These are phyloP conservation scores for Chaetomiaceae sp. DNA, from an alignment of 2,329 filamentous ascomycete genomes.

Conservation along the genomic window DNA sequence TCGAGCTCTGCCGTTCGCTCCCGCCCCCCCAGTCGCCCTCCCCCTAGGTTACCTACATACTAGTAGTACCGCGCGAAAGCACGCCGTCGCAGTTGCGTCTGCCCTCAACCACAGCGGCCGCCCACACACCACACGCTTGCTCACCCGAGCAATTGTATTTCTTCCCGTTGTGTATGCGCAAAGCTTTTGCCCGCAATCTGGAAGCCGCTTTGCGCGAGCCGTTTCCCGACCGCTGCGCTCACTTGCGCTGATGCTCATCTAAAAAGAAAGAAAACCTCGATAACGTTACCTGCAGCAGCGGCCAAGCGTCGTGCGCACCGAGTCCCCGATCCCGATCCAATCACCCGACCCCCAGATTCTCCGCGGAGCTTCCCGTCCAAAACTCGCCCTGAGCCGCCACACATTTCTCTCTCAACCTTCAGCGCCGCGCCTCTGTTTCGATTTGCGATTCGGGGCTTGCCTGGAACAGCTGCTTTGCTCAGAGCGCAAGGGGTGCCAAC, in stretches of 20 bases:
- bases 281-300: too few species aligned
- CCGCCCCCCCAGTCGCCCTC: conserved; percentile 6
- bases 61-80: too few species aligned
- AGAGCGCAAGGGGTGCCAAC: neutral
- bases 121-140: neutral
- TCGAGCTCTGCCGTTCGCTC: conserved; percentile 13
- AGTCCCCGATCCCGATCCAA: too few species aligned
- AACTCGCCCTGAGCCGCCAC: neutral
- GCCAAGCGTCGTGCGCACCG: too few species aligned
- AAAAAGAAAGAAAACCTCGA: too few species aligned
- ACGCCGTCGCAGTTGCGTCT: conserved; percentile 16
- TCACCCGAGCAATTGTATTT: neutral
- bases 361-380: conserved; percentile 6
- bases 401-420: neutral
- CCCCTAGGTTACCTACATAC: too few species aligned
- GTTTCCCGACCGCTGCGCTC: neutral
- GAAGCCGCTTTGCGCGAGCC: too few species aligned
- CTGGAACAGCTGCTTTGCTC: neutral
- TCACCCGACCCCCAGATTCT: neutral
- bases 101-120: conserved; percentile 3
- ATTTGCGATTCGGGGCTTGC: neutral
- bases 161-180: too few species aligned
- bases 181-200: too few species aligned
- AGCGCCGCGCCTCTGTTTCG: neutral
- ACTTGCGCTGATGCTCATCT: too few species aligned